Evolutionary conservation across 176 grass and related monocot species (phyloP), one percentile per base, ranked within the genome.

Genomic region (Miscanthus lutarioriparius): DNA sequence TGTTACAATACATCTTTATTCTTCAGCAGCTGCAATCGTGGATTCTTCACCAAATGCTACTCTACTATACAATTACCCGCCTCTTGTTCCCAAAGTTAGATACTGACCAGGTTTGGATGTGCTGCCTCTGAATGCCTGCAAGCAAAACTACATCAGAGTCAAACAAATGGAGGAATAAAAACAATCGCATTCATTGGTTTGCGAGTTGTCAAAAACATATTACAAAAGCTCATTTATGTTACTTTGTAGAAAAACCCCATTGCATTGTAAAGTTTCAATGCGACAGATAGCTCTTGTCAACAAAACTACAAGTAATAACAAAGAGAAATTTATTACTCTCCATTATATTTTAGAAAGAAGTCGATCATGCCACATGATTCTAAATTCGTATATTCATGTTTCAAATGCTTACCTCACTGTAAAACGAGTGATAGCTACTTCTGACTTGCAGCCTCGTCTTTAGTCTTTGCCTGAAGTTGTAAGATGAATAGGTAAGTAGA

Each of bases 391-490:
- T 32, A 43, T 67, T 27, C 0, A 3, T 4, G 43, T 23, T 51
- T 10, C 13, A 75, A 77, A 56, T 68, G 62, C 61, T 68, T 81
- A 87, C 70, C 78, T 75, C 70, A 12, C 17, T 74, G 78, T 47
- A 25, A 80, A 64, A n/a, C 7, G 66, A 16, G 16, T 20, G 48
- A 13, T 40, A 67, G 40, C 77, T 86, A 87, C 12, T 75, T 54
- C 70, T 81, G 59, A 44, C 47, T 43, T 68, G 65, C 26, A 19
- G 68, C 63, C 67, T 78, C 70, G 64, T 89, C 89, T 86, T 84
- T 78, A 86, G 73, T 76, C 80, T 87, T 89, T 36, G 43, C 64
- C 88, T 94, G 86, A 71, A 85, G 20, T 44, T 7, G 53, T 63
- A 20, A 64, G n/a, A 83, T 80, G 39, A 71, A 53, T 53, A 53